phyloP scores from a whole-genome alignment of 306 rosid genomes.

The Pyrus communis region DNA sequence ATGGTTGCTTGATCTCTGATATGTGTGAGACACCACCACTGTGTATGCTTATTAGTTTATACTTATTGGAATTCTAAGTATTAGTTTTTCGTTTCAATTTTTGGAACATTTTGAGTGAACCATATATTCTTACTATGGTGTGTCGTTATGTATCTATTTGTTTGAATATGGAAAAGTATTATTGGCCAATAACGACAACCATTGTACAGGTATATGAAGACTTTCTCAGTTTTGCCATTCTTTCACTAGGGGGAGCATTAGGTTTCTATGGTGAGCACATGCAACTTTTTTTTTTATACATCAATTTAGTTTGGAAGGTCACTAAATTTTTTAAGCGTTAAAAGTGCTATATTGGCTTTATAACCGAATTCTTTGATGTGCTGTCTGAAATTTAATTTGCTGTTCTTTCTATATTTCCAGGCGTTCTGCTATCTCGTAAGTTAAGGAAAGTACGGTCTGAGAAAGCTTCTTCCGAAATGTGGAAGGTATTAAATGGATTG shows the following conservation, averaged over 20 bases:
- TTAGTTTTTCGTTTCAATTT: neutral
- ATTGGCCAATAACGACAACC: slow-evolving; percentile 9
- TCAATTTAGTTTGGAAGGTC: neutral
- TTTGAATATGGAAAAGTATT: neutral
- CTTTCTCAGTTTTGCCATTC: slow-evolving; percentile 32
- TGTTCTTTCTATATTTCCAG: slow-evolving; percentile 18
- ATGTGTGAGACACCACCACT: neutral
- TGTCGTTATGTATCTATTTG: neutral
- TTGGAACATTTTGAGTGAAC: neutral
- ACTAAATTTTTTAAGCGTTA: neutral
- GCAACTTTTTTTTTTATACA: neutral
- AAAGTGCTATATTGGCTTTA: neutral
- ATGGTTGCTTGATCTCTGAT: neutral
- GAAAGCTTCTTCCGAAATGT: slow-evolving; percentile 59
- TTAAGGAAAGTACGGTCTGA: slow-evolving; percentile 57
- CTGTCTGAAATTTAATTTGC: neutral
- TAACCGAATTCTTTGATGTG: neutral
- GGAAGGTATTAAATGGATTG: slow-evolving; percentile 43
- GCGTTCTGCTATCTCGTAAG: slow-evolving; percentile 42
- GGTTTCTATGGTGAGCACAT: slow-evolving; percentile 54
- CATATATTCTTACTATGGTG: neutral
- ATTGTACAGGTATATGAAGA: slow-evolving; percentile 53
- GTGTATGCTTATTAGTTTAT: neutral
- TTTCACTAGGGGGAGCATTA: slow-evolving; percentile 49
- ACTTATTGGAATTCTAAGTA: neutral